Evolutionary conservation across 345 rosid genomes (phyloP), one percentile per base, ranked within the genome.

Genomic region (Passiflora organensis): DNA sequence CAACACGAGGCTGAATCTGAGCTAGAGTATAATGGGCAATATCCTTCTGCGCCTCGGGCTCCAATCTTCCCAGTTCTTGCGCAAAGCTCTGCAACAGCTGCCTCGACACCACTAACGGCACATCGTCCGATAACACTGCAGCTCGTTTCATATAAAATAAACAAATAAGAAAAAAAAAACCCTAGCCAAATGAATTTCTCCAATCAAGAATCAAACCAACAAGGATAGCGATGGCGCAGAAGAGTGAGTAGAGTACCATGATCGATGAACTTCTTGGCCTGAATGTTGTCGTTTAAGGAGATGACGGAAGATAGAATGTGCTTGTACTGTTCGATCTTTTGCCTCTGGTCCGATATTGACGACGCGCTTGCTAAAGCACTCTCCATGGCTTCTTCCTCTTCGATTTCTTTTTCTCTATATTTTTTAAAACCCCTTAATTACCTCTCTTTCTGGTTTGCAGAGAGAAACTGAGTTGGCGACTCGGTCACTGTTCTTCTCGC

Each of bases 251-350:
- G 5, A 6, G 17, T 56, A 86, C 99, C 67, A 72, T 93, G 99
- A 77, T 89, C 94, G 69, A 89, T 86, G 75, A 89, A 93, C 49
- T 73, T 82, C 83, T 81, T 80, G n/a, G 96, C 82, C 59, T 69
- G 96, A 53, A 57, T 69, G 61, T 89, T 73, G 70, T 93, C 87
- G 73, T 81, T 86, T 13, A 95, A 89, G 10, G 96, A 81, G 59
- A 89, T 71, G 22, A 93, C 95, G 49, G 94, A 69, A 42, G 95
- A 73, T 47, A 93, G 82, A 61, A 93, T 89, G 68, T 76, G 84
- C 77, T 93, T 86, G 80, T 93, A 93, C 80, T 89, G 96, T 67
- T 93, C 99, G 75, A 93, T 93, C 83, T 87, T 93, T 73, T 84
- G 94, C 77, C 99, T 88, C 82, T 89, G 99, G 72, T 93, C 96